Evolutionary conservation across 2,329 filamentous ascomycete genomes (phyloP).

Genomic region (Alternaria sp.): DNA sequence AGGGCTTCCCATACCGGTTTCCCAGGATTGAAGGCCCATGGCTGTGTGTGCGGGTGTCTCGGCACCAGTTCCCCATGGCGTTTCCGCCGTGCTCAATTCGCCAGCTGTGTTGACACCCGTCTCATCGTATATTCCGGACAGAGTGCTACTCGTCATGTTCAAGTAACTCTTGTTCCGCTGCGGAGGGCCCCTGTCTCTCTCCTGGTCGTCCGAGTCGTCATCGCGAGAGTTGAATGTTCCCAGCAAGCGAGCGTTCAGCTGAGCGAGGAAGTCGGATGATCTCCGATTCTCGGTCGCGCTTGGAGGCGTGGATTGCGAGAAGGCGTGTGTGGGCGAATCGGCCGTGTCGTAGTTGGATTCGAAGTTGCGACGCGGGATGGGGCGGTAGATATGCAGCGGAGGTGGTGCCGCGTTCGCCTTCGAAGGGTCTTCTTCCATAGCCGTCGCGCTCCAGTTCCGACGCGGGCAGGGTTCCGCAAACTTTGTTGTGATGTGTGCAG

Average conservation of each 20-base stretch:
- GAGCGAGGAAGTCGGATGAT: constrained; percentile 47
- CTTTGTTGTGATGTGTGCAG: constrained; percentile 10
- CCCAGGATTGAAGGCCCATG: constrained; percentile 27
- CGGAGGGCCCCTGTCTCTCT: constrained; percentile 45
- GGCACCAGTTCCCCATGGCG: constrained; percentile 81
- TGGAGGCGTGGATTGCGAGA: constrained; percentile 29
- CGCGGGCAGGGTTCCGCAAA: constrained; percentile 14
- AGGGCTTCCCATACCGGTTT: constrained; percentile 35
- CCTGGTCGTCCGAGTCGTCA: constrained; percentile 31
- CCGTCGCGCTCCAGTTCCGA: constrained; percentile 14
- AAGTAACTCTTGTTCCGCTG: constrained; percentile 77
- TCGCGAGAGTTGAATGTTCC: constrained; percentile 38
- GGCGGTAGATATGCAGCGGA: constrained; percentile 48
- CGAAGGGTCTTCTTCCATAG: constrained; percentile 43
- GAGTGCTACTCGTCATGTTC: constrained; percentile 87
- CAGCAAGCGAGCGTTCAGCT: constrained; percentile 48
- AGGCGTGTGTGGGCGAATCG: constrained; percentile 39
- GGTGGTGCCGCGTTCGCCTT: constrained; percentile 32
- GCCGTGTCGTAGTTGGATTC: constrained; percentile 29
- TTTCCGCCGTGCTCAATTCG: constrained; percentile 64
- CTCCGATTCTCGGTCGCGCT: constrained; percentile 31
- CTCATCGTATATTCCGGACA: constrained; percentile 84
- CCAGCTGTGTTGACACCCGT: constrained; percentile 34
- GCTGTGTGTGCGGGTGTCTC: constrained; percentile 65
- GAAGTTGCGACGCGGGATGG: constrained; percentile 51